Evolutionary conservation across 78 protist genomes (phyloP), one percentile per base, ranked within the genome.

Genomic region (Salpingoeca rosetta): DNA sequence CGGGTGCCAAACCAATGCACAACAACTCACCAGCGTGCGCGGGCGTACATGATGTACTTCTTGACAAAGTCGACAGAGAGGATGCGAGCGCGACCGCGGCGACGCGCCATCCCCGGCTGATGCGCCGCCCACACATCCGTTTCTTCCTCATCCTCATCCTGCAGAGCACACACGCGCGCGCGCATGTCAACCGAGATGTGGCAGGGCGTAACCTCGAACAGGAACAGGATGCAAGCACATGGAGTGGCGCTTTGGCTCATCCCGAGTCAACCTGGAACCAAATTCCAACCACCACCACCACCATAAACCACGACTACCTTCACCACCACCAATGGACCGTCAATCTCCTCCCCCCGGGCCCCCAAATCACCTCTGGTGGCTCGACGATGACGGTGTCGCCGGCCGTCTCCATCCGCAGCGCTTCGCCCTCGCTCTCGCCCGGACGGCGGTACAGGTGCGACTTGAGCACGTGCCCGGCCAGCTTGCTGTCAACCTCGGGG

Each of bases 401-500:
- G 36, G 10, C 51, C 2, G 42, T 17, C 65, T 79, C 72, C 51
- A 35, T 38, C 26, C 38, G 42, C 2, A 83, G 78, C 43, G 42
- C 85, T 22, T 0, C 39, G 57, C 81, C 86, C 1, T 17, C 86
- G 28, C 3, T 40, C 86, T 40, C 82, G 31, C 73, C 74, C 7
- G 65, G 80, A 3, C 11, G 17, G 24, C 86, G 80, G 85, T 88
- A 86, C 41, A 86, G 81, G 84, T 97, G 98, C 93, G 91, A 84
- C 31, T 87, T 51, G 17, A 98, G 90, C 38, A 98, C 90, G 82
- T 95, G 96, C 17, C 37, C 85, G 22, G 91, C 76, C 1, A 94
- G 90, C 17, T 11, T 26, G 11, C 95, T 17, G n/a, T 95, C 95
- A 22, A 3, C 45, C 84, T 51, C 89, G 25, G 90, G 42, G 77